Conservation (phyloP, 257 asterid genomes). For the Salvia splendens region DNA sequence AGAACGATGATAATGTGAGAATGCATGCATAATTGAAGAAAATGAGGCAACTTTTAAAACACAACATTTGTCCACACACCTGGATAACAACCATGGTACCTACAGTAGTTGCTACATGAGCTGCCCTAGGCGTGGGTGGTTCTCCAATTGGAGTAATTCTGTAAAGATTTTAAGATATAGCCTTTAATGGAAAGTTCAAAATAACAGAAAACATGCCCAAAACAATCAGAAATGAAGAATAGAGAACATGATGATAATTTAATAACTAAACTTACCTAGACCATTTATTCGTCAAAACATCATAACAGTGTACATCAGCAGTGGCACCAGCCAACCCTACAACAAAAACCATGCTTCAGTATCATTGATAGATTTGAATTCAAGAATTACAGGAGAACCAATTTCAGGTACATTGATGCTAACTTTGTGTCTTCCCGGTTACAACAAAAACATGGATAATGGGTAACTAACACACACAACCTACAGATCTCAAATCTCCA, state of each 20-base stretch:
- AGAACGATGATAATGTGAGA: conserved; percentile 25
- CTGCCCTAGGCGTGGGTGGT: conserved; percentile 99
- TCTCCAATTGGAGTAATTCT: conserved; percentile 96
- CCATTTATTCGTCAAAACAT: conserved; percentile 91
- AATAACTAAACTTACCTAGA: conserved; percentile 57
- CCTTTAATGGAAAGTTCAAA: conserved; percentile 23
- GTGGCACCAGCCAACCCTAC: conserved; percentile 99
- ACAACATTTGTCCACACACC: conserved; percentile 48
- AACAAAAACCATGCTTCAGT: conserved; percentile 36
- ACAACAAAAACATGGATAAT: conserved; percentile 24
- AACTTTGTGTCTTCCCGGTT: conserved; percentile 4
- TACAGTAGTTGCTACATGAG: conserved; percentile 98
- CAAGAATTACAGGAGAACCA: not conserved
- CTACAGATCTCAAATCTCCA: conserved; percentile 20
- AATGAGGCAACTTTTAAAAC: conserved; percentile 19
- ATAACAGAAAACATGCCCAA: conserved; percentile 23
- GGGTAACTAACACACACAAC: conserved; percentile 2
- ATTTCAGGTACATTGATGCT: not conserved
- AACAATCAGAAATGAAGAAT: conserved; percentile 3
- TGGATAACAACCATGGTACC: conserved; percentile 99
- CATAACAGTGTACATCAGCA: conserved; percentile 95
- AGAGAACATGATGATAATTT: not conserved
- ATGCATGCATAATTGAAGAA: conserved; percentile 14
- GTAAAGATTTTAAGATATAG: conserved; percentile 31
- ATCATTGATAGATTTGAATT: conserved; percentile 20